These are phyloP conservation scores for Boletus hoseneyae DNA, from an alignment of 1,284 basidiomycete species.

Conservation along the genomic window DNA sequence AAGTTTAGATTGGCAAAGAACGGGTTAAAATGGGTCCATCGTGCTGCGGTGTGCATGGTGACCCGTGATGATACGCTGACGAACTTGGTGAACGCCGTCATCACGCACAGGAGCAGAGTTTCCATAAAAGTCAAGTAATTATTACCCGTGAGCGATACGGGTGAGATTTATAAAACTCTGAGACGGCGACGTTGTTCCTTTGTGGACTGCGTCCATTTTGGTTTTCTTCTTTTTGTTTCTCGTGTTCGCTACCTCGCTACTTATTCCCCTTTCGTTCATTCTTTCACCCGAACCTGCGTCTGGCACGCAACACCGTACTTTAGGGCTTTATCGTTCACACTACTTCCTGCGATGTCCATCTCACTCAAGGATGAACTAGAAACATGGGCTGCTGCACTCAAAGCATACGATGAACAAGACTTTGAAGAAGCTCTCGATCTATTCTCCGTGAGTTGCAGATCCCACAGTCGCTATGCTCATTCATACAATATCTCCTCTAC, in stretches of 20 bases:
- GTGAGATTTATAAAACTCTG: background rate
- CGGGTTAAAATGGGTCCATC: too few relatives aligned
- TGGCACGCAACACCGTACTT: constrained; percentile 20
- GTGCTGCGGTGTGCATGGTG: too few relatives aligned
- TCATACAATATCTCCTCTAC: background rate
- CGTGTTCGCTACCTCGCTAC: background rate
- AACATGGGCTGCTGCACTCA: constrained; percentile 80
- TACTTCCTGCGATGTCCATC: constrained; percentile 56
- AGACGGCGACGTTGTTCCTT: background rate
- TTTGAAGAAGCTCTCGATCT: constrained; percentile 70
- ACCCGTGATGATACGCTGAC: too few relatives aligned
- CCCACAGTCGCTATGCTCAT: background rate
- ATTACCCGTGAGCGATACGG: too few relatives aligned
- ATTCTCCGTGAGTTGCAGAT: constrained; percentile 57
- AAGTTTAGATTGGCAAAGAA: too few relatives aligned
- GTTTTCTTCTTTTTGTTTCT: background rate
- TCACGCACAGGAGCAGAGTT: too few relatives aligned
- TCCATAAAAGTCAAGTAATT: background rate
- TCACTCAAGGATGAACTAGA: constrained; percentile 86
- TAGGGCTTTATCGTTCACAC: background rate
- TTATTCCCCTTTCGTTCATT: constrained; percentile 1
- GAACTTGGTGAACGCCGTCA: too few relatives aligned
- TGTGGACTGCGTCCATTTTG: constrained; percentile 27
- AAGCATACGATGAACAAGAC: constrained; percentile 81
- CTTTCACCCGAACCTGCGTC: constrained; percentile 14